Base-by-base conservation (phyloP, 768 basidiomycete genomes). In the Suillus variegatus region DNA sequence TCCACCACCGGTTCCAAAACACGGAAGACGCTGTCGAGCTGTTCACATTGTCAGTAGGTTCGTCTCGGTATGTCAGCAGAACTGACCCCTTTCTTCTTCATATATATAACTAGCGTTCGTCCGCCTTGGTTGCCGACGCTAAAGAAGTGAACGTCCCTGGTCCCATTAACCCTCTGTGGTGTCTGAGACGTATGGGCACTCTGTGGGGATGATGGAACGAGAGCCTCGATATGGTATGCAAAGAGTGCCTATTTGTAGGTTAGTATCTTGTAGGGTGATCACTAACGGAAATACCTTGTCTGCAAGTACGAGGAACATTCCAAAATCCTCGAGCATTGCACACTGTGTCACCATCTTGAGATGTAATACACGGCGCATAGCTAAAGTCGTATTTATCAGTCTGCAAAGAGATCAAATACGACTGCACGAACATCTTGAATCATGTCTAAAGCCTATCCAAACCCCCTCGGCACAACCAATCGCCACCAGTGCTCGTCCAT, bases 1-100 rank as follows among this genome's bases (percentile, higher is more conserved):
- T 90, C 93, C 4, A 88, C 85, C n/a, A 99, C 93, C 4, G 97
- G 97, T 70, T 99, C 97, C n/a, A 99, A 85, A 7, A 97, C 95
- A 62, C 93, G 93, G 86, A 99, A 98, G 60, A 97, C 91, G 64
- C 93, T 95, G 72, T 97, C 94, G 69, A 93, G 82, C 84, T 88
- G 60, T 25, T 41, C 55, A 38, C 2, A 44, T 49, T 32, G 56
- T 66, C 60, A 71, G 43, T 28, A 58, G 54, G 14, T 25, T 16
- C 18, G 6, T 28, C 20, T 9, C n/a, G 57, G 32, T 41, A 71
- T 70, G 25, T 25, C 14, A n/a, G 10, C 12, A n/a, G 18, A 4
- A 74, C 85, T 43, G 68, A 88, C 88, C 51, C 93, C 93, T 80
- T 96, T 96, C 78, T 92, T 93, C 84, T 95, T 95, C 91, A 97